Conservation (phyloP, 371 early-diverging fungal species). For the Haplosporangium sp. region DNA sequence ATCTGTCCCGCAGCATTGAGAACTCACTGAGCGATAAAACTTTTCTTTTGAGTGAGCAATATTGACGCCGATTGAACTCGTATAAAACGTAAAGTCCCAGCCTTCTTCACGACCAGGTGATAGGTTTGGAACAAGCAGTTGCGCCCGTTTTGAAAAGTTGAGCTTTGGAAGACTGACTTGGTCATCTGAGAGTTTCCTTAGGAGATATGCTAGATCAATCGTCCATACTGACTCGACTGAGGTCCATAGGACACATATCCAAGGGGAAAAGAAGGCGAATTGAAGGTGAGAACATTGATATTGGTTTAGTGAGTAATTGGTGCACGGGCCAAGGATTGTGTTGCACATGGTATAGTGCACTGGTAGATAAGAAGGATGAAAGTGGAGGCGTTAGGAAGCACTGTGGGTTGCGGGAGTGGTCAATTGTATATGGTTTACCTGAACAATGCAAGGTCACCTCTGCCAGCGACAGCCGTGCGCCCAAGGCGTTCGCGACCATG, state of each 20-base stretch:
- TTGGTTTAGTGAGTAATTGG: neutral
- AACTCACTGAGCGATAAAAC: constrained; percentile 69
- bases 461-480: constrained; percentile 40
- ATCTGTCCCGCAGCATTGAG: neutral
- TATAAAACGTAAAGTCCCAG: constrained; percentile 89
- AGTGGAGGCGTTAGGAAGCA: neutral
- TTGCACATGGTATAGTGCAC: neutral
- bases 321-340: constrained; percentile 15
- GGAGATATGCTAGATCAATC: constrained; percentile 83
- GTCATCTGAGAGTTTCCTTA: constrained; percentile 62
- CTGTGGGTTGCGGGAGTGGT: neutral
- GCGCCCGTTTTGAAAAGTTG: constrained; percentile 20
- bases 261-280: neutral
- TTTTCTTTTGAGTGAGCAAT: constrained; percentile 72
- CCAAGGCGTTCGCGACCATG: constrained; percentile 74
- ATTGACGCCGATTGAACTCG: constrained; percentile 84
- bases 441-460: constrained; percentile 44
- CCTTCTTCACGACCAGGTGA: constrained; percentile 47
- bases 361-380: neutral
- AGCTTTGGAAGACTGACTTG: constrained; percentile 28
- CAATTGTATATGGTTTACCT: constrained; percentile 9
- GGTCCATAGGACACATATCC: neutral
- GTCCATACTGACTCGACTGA: constrained; percentile 87
- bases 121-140: constrained; percentile 41
- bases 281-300: neutral